Evolutionary conservation across 805 yeast species (phyloP).

Genomic region (Lipomyces orientalis): DNA sequence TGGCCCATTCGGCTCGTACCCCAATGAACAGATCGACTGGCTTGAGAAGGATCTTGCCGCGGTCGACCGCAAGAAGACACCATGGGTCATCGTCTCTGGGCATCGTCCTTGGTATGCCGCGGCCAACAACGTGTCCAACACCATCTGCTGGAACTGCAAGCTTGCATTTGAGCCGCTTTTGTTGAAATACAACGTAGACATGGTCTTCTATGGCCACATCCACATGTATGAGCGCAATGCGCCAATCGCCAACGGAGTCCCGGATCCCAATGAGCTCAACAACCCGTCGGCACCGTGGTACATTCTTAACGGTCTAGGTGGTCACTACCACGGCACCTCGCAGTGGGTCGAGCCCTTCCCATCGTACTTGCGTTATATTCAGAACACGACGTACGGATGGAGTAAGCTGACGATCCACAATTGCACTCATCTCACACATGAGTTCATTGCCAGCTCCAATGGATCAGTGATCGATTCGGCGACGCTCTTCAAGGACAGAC

Average conservation of each 20-base stretch:
- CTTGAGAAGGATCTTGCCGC: constrained; percentile 41
- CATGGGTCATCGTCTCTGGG: constrained; percentile 40
- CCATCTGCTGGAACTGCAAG: constrained; percentile 36
- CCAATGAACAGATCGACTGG: constrained; percentile 43
- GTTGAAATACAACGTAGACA: constrained; percentile 32
- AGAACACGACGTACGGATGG: constrained; percentile 42
- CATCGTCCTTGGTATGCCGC: constrained; percentile 47
- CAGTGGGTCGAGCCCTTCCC: constrained; percentile 22
- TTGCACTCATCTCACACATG: constrained; percentile 44
- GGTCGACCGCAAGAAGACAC: constrained; percentile 43
- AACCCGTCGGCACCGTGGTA: constrained; percentile 45
- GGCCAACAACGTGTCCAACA: constrained; percentile 34
- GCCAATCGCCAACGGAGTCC: constrained; percentile 36
- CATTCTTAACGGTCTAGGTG: constrained; percentile 44
- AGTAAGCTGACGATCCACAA: constrained; percentile 43
- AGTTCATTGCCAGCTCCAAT: constrained; percentile 42
- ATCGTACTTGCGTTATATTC: constrained; percentile 19
- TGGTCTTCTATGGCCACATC: constrained; percentile 34
- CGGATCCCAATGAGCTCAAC: constrained; percentile 42
- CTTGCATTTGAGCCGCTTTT: constrained; percentile 33
- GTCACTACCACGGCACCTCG: constrained; percentile 44
- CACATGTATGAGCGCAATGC: constrained; percentile 35
- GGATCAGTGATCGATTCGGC: constrained; percentile 42
- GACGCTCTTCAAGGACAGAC: constrained; percentile 40
- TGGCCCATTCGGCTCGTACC: constrained; percentile 38